phyloP scores from a whole-genome alignment of 768 basidiomycete species.

The Nidularia pulvinata region DNA sequence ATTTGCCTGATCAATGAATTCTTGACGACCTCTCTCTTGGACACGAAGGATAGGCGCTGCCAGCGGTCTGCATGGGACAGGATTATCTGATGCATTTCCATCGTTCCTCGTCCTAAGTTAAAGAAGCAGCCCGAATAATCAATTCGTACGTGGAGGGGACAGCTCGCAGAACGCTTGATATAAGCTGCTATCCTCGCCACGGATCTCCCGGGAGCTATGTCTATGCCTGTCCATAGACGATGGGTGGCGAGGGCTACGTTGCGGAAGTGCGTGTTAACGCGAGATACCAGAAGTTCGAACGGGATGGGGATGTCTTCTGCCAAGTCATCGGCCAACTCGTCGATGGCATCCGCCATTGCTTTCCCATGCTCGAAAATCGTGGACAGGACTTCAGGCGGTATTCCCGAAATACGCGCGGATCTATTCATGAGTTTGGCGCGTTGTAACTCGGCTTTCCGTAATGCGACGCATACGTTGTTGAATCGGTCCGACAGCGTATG shows the following conservation, averaged over 20 bases:
- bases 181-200: conserved; percentile 22
- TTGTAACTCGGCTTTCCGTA: background rate
- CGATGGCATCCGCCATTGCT: conserved; percentile 5
- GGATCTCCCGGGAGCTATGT: conserved; percentile 15
- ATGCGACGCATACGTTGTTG: background rate
- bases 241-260: conserved; percentile 31
- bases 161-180: conserved; percentile 26
- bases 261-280: conserved; percentile 37
- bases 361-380: conserved; percentile 27
- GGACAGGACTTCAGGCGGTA: conserved; percentile 30
- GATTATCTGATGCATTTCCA: conserved; percentile 23
- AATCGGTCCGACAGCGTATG: background rate
- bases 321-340: background rate
- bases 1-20: conserved; percentile 25
- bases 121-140: conserved; percentile 11
- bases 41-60: conserved; percentile 28
- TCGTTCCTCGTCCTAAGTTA: conserved; percentile 5
- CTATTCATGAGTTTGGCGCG: background rate
- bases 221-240: conserved; percentile 38
- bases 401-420: conserved; percentile 6
- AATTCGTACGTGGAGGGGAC: conserved; percentile 28
- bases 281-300: conserved; percentile 36
- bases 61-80: conserved; percentile 30
- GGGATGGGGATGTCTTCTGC: conserved; percentile 7
- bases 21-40: conserved; percentile 16